Evolutionary conservation across 768 basidiomycete species (phyloP).

Genomic region (Lactarius hengduanensis): DNA sequence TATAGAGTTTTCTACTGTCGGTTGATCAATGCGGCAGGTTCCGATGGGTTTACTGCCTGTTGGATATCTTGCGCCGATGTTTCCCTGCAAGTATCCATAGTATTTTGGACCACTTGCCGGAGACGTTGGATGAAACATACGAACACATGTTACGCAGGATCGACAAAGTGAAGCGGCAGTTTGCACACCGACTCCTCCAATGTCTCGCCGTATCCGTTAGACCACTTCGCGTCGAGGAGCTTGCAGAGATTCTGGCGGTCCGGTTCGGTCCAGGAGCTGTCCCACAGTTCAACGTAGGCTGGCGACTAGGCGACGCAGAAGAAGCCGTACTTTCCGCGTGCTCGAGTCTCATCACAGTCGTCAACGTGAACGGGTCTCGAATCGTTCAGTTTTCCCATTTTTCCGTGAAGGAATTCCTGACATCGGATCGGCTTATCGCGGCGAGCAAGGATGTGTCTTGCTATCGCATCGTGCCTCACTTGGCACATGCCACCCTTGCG

Average conservation of each 20-base stretch:
- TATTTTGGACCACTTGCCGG: no score
- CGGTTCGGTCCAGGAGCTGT: not conserved
- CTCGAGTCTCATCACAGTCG: not conserved
- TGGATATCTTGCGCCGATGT: no score
- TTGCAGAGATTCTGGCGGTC: constrained; percentile 10
- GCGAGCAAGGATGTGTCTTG: not conserved
- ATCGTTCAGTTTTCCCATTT: constrained; percentile 17
- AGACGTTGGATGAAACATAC: no score
- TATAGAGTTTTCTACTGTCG: no score
- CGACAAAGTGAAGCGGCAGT: not conserved
- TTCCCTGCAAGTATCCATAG: no score
- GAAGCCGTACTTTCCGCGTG: not conserved
- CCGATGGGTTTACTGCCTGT: no score
- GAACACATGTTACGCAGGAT: not conserved
- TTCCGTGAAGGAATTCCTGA: constrained; percentile 16
- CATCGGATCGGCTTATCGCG: not conserved
- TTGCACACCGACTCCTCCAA: constrained; percentile 12
- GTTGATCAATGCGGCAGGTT: no score
- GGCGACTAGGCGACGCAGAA: constrained; percentile 2
- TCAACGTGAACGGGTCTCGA: not conserved
- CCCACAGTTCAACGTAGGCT: not conserved
- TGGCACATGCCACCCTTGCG: not conserved
- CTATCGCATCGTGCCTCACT: not conserved
- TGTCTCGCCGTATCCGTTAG: constrained; percentile 7
- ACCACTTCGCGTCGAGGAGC: constrained; percentile 9